Evolutionary conservation across 1,139 yeast genomes (phyloP).

Genomic region (Yamadazyma friedrichii): DNA sequence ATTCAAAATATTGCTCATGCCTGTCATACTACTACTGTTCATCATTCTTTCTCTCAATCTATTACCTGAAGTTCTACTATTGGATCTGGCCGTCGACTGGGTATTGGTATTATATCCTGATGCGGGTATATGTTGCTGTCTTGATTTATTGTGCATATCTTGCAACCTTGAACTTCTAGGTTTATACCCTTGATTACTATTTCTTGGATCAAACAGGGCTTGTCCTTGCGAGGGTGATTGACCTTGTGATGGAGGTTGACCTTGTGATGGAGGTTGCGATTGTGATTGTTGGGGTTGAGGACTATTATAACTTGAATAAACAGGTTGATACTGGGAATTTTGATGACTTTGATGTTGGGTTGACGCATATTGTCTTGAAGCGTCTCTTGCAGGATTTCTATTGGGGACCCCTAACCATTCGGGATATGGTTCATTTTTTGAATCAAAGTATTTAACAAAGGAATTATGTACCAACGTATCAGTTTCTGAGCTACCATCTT

Average conservation of each 20-base stretch:
- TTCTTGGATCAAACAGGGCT: conserved; percentile 5
- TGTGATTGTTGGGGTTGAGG: conserved; percentile 15
- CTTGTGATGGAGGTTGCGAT: conserved; percentile 15
- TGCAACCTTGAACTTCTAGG: conserved; percentile 40
- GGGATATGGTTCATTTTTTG: conserved; percentile 35
- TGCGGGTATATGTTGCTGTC: conserved; percentile 41
- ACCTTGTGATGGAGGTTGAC: conserved; percentile 10
- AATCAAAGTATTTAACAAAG: conserved; percentile 40
- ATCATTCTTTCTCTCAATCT: conserved; percentile 41
- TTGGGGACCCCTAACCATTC: conserved; percentile 45
- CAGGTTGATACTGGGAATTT: conserved; percentile 22
- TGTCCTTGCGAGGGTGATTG: conserved; percentile 10
- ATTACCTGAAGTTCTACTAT: conserved; percentile 32
- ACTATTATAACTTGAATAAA: conserved; percentile 24
- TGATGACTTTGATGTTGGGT: conserved; percentile 15
- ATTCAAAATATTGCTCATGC: conserved; percentile 12
- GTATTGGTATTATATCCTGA: conserved; percentile 28
- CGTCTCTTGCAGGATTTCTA: not conserved
- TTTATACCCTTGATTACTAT: conserved; percentile 19
- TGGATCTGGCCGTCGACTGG: conserved; percentile 25
- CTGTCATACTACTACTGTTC: conserved; percentile 20
- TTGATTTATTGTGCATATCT: conserved; percentile 44
- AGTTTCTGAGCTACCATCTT: conserved; percentile 38
- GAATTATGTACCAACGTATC: conserved; percentile 48
- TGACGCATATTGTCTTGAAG: conserved; percentile 3